Base-by-base conservation (phyloP, 345 rosid genomes). In the Heritiera littoralis region DNA sequence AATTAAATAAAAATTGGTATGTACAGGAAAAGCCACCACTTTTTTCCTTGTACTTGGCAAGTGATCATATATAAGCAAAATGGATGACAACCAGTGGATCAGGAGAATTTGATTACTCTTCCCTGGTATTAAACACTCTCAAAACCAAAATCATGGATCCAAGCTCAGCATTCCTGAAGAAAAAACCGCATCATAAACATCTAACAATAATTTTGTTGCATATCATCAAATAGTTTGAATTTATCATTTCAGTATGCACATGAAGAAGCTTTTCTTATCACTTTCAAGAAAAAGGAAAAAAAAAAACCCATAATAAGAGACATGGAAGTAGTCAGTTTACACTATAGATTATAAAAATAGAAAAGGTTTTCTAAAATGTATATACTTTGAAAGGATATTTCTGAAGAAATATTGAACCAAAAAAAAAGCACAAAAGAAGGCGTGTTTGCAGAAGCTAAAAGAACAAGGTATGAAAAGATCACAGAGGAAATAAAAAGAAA, bases 121-220 rank as follows among this genome's bases (percentile, higher is more conserved):
- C 65, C 38, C 49, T 54, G 60, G 69, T n/a, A 56, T 54, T 66
- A 72, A 41, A 48, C 83, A 68, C 20, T 7, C 78, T 74, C 61
- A 70, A 66, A 66, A 55, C 41, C 28, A 6, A 20, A 43, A 28
- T 15, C 66, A 8, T 14, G 38, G 17, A 64, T 70, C 63, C 77
- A 79, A 74, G 65, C 83, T 66, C 70, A 40, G 80, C 18, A 74
- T 55, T 74, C 85, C 85, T 80, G 84, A 72, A 78, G 77, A 78
- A 41, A 72, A 70, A 41, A 7, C 30, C 41, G 0, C 28, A 79
- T 43, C 54, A 13, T 15, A 9, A 28, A 30, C 41, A 14, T 58
- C 72, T 63, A 14, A 17, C 38, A 3, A 1, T 35, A 35, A 35
- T 35, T 35, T 35, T 35, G 38, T 1, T 35, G 38, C 0, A 35